Base-by-base conservation (phyloP, 345 rosid genomes). In the Lepidium aucheri region DNA sequence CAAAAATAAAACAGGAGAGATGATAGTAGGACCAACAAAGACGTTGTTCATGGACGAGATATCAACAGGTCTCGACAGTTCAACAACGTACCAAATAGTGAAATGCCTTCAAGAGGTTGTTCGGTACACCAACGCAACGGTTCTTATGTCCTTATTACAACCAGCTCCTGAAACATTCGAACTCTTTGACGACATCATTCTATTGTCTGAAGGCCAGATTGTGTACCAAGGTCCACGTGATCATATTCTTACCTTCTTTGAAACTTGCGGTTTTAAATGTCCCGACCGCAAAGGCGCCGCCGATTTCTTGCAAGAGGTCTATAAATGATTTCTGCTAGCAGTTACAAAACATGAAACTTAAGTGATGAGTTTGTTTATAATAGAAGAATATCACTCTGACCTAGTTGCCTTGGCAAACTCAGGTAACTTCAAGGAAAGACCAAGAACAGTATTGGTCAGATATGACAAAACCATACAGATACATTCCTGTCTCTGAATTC, bases 11-110 rank as follows among this genome's bases (percentile, higher is more conserved):
- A 22, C 76, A 89, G 98, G 97, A 38, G 99, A 94, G 78, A 94
- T 90, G 99, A 86, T 88, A 22, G 99, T 94, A 26, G 95, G 97
- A 16, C 99, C 99, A 18, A 84, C 97, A 24, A 94, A 90, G 69
- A 81, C 95, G 16, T 35, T 94, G 50, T 88, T 80, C 69, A 94
- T 94, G 97, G 99, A 94, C 60, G 99, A 90, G 76, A 94, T 88
- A 79, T 90, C 99, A 7, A 94, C 96, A 0, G 99, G 96, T 47
- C 77, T 90, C 36, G 99, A 94, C 70, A 88, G 97, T 79, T 90
- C 97, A 58, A 93, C 97, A 1, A 83, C 99, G 10, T 88, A 28
- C 50, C 99, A 90, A 60, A 88, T 94, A 16, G 95, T 94, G 69
- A 90, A 88, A 77, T 90, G 96, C 60, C 68, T 88, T 73, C 90